Evolutionary conservation across 257 asterid species (phyloP), one percentile per base, ranked within the genome.

Genomic region (Primulina huaijiensis): DNA sequence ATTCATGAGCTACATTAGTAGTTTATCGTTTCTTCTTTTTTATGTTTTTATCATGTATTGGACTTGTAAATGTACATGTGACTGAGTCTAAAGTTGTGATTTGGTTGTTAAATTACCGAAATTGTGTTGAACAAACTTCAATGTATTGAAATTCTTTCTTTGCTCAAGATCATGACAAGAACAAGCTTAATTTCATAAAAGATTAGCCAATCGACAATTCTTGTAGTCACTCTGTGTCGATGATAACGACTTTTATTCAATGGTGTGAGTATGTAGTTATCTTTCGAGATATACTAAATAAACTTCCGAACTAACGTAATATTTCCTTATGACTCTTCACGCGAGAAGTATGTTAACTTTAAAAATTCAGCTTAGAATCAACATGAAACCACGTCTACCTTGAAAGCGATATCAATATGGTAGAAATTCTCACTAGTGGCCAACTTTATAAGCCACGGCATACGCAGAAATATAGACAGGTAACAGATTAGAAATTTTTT

Each of bases 41-140:
- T 19, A 16, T 34, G 20, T 21, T 52, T 23, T 17, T 6, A 16
- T 50, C 40, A 70, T 43, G 74, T 71, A 66, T 59, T 68, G 75
- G 14, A 70, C 68, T 60, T 77, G 87, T 82, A 77, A 79, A 72
- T 82, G 84, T 79, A 79, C 60, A 79, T 79, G 80, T 64, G 76
- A 27, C 2, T 27, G 30, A 73, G 43, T 65, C 20, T 16, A 57
- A 73, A 71, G 40, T 75, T 68, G 46, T 65, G 76, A 72, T 72
- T 69, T 74, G 82, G 66, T 58, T 74, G 71, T 75, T 61, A 7
- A 29, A 5, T 52, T 12, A 8, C 61, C 11, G 10, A 17, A 53
- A 52, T 60, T 33, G 10, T 29, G 2, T 60, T 16, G 17, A 20
- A 37, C 55, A 43, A 12, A 12, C 55, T 2, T 0, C 19, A 14